phyloP scores from a whole-genome alignment of 768 basidiomycete species.

The Boletellus sp. region DNA sequence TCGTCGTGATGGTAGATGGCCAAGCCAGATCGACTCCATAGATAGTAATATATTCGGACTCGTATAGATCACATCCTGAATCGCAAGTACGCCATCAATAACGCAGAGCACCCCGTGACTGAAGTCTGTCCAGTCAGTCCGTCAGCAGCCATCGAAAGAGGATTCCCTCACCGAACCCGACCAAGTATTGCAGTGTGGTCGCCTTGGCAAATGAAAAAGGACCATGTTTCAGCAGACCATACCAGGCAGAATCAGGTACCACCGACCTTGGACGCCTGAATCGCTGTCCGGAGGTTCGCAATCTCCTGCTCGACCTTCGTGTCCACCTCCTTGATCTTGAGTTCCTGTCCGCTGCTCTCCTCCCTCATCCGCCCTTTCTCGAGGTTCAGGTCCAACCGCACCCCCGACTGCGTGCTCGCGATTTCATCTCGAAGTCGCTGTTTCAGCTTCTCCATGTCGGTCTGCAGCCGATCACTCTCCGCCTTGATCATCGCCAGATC shows the following conservation, averaged over 20 bases:
- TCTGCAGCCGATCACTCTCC: constrained; percentile 90
- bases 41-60: not conserved
- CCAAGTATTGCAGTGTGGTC: constrained; percentile 81
- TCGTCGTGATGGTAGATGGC: constrained; percentile 6
- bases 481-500: constrained; percentile 93
- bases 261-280: constrained; percentile 78
- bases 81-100: constrained; percentile 84
- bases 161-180: constrained; percentile 69
- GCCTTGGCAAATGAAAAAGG: constrained; percentile 45
- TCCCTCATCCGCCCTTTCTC: constrained; percentile 96
- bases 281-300: constrained; percentile 75
- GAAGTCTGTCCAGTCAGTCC: constrained; percentile 1
- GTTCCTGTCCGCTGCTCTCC: constrained; percentile 84
- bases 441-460: constrained; percentile 93
- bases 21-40: not conserved
- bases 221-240: constrained; percentile 1
- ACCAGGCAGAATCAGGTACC: not conserved
- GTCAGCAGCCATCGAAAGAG: not conserved
- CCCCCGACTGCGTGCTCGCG: constrained; percentile 87
- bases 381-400: constrained; percentile 89
- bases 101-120: constrained; percentile 85
- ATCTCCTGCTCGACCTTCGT: constrained; percentile 97
- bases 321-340: constrained; percentile 97
- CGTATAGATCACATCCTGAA: constrained; percentile 43
- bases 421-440: constrained; percentile 91